phyloP scores from a whole-genome alignment of 1,284 basidiomycete species.

The Leccinum angustisporum region DNA sequence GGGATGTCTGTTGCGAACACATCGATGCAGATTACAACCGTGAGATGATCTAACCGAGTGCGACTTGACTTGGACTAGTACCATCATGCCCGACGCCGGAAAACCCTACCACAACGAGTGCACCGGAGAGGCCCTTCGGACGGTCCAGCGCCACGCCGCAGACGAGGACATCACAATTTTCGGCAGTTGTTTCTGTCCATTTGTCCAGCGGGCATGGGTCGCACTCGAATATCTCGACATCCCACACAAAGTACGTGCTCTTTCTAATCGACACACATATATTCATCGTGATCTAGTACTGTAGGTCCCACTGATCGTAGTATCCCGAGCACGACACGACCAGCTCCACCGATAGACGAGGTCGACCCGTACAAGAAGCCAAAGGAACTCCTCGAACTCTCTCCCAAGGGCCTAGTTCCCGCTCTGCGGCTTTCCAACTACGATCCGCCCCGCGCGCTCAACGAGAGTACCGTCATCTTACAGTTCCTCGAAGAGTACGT shows the following conservation, averaged over 20 bases:
- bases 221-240: slow-evolving; percentile 40
- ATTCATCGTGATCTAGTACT: slow-evolving; percentile 31
- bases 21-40: slow-evolving; percentile 5
- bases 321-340: neutral
- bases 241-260: slow-evolving; percentile 33
- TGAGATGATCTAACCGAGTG: neutral
- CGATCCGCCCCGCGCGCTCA: slow-evolving; percentile 53
- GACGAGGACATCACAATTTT: slow-evolving; percentile 38
- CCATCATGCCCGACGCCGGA: slow-evolving; percentile 26
- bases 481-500: slow-evolving; percentile 71
- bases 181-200: slow-evolving; percentile 45
- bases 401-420: slow-evolving; percentile 79
- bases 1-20: slow-evolving; percentile 9
- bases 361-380: slow-evolving; percentile 85
- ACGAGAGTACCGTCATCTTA: slow-evolving; percentile 72
- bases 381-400: slow-evolving; percentile 71
- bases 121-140: slow-evolving; percentile 42
- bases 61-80: neutral
- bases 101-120: slow-evolving; percentile 33
- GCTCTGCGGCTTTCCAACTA: slow-evolving; percentile 58
- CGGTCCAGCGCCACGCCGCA: slow-evolving; percentile 29
- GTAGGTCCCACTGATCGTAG: slow-evolving; percentile 24
- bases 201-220: slow-evolving; percentile 47
- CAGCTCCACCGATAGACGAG: slow-evolving; percentile 48
- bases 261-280: neutral